A percentile compares a stretch with the other conserved stretches of the same genome.
These are phyloP conservation scores for Papiliotrema flavescens DNA, from an alignment of 1,284 basidiomycete species.

Conservation along the genomic window DNA sequence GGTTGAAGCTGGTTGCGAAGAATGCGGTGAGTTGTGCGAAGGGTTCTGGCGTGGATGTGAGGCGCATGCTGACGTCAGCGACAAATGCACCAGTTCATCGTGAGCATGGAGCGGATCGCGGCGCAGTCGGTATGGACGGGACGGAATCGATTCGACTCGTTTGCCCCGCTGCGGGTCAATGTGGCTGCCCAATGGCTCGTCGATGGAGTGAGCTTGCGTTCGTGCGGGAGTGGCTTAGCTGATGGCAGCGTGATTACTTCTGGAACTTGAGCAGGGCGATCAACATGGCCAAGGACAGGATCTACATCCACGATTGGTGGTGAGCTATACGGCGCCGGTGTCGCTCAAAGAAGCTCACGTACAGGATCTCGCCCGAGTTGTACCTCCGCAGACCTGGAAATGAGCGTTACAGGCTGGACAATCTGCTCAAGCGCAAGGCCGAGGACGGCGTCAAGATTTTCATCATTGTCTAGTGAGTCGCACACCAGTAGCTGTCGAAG, in stretches of 20 bases:
- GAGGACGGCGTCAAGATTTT: slow-evolving; percentile 95
- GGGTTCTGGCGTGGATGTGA: not conserved
- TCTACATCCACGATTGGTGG: slow-evolving; percentile 98
- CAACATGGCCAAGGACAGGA: slow-evolving; percentile 78
- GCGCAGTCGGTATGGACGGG: slow-evolving; percentile 74
- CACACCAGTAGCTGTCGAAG: not conserved
- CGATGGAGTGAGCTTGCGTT: slow-evolving; percentile 72
- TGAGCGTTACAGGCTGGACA: slow-evolving; percentile 84
- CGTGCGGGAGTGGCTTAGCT: no score
- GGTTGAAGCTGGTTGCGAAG: slow-evolving; percentile 80
- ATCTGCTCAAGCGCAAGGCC: slow-evolving; percentile 84
- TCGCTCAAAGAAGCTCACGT: not conserved
- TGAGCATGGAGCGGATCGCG: slow-evolving; percentile 80
- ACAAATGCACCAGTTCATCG: slow-evolving; percentile 97
- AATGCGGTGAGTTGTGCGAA: slow-evolving; percentile 63
- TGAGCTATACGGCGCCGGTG: not conserved
- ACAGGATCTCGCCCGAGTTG: slow-evolving; percentile 59
- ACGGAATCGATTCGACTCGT: slow-evolving; percentile 85
- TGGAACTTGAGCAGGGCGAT: slow-evolving; percentile 97
- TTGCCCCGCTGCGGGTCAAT: slow-evolving; percentile 88
- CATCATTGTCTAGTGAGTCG: slow-evolving; percentile 81
- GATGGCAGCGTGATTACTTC: slow-evolving; percentile 78
- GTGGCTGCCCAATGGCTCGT: slow-evolving; percentile 97
- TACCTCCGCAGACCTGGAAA: slow-evolving; percentile 78
- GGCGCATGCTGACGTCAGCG: slow-evolving; percentile 50